Evolutionary conservation across 2,329 filamentous ascomycete genomes (phyloP).

Genomic region (Apiospora saccharicola): DNA sequence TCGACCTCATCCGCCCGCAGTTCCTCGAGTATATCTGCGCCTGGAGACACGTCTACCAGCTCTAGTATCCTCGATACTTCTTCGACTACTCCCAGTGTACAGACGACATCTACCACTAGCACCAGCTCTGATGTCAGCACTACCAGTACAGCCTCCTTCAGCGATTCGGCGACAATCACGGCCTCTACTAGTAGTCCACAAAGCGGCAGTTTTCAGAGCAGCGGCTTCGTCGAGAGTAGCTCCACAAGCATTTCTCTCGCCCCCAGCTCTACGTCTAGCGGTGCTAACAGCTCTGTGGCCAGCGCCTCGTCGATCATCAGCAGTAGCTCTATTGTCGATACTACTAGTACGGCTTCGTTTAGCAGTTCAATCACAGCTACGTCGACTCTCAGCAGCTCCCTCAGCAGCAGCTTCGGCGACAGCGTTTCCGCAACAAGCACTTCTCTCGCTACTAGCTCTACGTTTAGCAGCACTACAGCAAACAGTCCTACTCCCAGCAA

Average conservation of each 20-base stretch:
- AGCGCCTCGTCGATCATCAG: no score
- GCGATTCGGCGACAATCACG: not conserved
- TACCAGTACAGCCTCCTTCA: not conserved
- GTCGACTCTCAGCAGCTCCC: not conserved
- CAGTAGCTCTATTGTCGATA: not conserved
- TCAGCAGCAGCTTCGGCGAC: not conserved
- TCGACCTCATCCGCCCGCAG: not conserved
- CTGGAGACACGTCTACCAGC: conserved; percentile 13
- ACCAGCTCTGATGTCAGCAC: not conserved
- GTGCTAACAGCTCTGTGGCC: not conserved
- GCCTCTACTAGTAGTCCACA: no score
- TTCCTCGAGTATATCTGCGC: not conserved
- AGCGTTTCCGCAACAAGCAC: not conserved
- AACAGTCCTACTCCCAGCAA: not conserved
- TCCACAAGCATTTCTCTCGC: no score
- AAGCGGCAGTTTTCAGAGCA: no score
- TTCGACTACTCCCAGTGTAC: not conserved
- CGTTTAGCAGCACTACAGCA: not conserved
- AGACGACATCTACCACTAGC: not conserved
- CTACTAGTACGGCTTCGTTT: not conserved
- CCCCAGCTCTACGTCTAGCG: not conserved
- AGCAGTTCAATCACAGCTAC: no score
- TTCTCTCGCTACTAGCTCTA: not conserved
- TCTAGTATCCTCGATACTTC: not conserved
- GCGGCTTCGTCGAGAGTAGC: no score